Percentiles rank a stretch among this genome's conserved stretches.
These are phyloP conservation scores for Leptodontidium sp. DNA, from an alignment of 2,329 filamentous ascomycete genomes.

Conservation along the genomic window DNA sequence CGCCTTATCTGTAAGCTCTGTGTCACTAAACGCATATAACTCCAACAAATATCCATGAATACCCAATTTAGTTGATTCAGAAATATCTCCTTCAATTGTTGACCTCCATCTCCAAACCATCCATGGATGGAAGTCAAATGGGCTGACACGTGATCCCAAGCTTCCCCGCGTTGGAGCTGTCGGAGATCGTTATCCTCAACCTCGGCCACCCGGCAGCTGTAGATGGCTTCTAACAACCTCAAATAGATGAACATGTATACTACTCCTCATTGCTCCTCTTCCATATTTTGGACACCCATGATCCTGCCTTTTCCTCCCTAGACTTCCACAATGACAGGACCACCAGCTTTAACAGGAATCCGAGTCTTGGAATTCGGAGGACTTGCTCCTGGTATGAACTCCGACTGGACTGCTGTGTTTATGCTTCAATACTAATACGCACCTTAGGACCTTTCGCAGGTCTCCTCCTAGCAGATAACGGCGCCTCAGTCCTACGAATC, in stretches of 20 bases:
- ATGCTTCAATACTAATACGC: not conserved
- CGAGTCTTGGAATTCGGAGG: constrained; percentile 73
- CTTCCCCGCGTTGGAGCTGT: constrained; percentile 16
- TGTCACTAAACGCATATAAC: no score
- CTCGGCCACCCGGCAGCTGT: constrained; percentile 16
- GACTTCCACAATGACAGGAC: constrained; percentile 36
- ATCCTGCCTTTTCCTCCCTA: constrained; percentile 3
- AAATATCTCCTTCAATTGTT: not conserved
- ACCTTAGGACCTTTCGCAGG: constrained; percentile 82
- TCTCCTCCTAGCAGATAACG: constrained; percentile 87
- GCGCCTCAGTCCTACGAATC: constrained; percentile 86
- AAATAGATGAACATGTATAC: not conserved
- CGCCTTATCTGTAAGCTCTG: no score
- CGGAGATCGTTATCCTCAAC: not conserved
- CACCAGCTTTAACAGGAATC: constrained; percentile 61
- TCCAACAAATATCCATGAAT: no score
- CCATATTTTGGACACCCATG: not conserved
- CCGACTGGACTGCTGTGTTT: constrained; percentile 41
- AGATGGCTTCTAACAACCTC: not conserved
- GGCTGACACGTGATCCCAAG: constrained; percentile 4
- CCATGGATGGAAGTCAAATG: not conserved
- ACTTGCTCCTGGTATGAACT: constrained; percentile 62
- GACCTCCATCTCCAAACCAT: not conserved
- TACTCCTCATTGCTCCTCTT: not conserved
- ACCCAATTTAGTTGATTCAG: no score